Evolutionary conservation across 768 basidiomycete species (phyloP).

Genomic region (Rhodotorula taiwanensis): DNA sequence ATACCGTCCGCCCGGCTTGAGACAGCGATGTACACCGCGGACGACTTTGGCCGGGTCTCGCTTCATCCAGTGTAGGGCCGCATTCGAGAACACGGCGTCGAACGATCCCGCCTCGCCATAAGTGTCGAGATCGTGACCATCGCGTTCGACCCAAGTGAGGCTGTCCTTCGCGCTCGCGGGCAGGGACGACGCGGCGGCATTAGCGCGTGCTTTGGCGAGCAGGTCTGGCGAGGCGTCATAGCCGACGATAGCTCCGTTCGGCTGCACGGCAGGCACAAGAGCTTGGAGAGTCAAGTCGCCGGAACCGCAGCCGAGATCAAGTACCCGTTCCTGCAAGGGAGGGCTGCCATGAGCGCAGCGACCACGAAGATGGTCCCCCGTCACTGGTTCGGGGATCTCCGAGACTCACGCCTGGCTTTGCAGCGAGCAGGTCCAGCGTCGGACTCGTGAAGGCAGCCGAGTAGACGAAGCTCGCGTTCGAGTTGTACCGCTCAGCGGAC

Average conservation of each 20-base stretch:
- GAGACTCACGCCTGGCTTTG: slow-evolving; percentile 46
- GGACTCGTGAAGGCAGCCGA: slow-evolving; percentile 49
- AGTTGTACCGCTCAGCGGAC: slow-evolving; percentile 59
- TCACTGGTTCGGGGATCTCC: no score
- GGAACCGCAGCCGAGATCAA: slow-evolving; percentile 76
- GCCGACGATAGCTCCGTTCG: slow-evolving; percentile 57
- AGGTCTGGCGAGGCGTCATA: slow-evolving; percentile 60
- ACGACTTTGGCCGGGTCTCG: slow-evolving; percentile 61
- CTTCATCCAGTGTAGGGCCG: slow-evolving; percentile 81
- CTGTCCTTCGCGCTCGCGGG: not conserved
- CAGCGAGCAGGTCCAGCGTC: slow-evolving; percentile 58
- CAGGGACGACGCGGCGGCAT: not conserved
- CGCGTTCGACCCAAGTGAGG: slow-evolving; percentile 12
- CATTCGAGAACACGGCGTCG: slow-evolving; percentile 73
- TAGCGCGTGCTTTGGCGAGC: slow-evolving; percentile 57
- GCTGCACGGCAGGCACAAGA: slow-evolving; percentile 54
- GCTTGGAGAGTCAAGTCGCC: slow-evolving; percentile 61
- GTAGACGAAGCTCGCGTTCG: slow-evolving; percentile 65
- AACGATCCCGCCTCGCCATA: slow-evolving; percentile 47
- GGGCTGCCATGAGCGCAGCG: not conserved
- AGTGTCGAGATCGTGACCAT: slow-evolving; percentile 17
- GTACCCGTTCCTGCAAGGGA: slow-evolving; percentile 25
- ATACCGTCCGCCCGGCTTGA: slow-evolving; percentile 66
- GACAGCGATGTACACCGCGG: slow-evolving; percentile 53
- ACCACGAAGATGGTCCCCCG: not conserved